A percentile compares a stretch with the other conserved stretches of the same genome.
Evolutionary conservation across 208 protist species (phyloP).

Genomic region (Acanthamoeba triangularis): DNA sequence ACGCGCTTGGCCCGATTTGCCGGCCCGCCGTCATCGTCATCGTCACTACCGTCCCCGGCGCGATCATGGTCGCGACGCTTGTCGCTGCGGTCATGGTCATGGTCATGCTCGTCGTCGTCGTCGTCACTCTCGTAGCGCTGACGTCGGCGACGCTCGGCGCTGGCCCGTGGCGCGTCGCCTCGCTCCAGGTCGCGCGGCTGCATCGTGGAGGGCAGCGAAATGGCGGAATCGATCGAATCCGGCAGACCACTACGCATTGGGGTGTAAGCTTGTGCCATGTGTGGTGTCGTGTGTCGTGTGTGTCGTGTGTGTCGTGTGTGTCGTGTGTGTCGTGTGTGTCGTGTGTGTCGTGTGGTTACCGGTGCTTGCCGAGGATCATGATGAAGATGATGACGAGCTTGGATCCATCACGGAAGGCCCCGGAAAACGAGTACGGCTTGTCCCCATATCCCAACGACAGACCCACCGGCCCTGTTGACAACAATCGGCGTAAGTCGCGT

Average conservation of each 20-base stretch:
- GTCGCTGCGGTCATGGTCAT: not conserved
- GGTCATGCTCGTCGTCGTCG: not conserved
- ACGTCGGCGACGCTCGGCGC: not conserved
- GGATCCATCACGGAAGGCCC: not conserved
- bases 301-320: too few species aligned
- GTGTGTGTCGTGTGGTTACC: constrained; percentile 9
- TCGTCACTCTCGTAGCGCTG: not conserved
- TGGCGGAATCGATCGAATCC: constrained; percentile 32
- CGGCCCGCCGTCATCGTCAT: not conserved
- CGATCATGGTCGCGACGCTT: too few species aligned
- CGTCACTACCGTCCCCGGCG: not conserved
- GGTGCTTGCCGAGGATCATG: constrained; percentile 73
- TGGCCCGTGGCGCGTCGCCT: not conserved
- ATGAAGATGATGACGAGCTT: constrained; percentile 50
- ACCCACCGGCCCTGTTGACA: constrained; percentile 23
- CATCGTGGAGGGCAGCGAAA: not conserved
- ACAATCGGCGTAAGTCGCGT: not conserved
- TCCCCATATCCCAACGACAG: constrained; percentile 46
- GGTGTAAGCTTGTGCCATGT: not conserved
- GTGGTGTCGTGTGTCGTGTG: too few species aligned
- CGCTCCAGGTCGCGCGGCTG: not conserved
- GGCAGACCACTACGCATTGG: not conserved
- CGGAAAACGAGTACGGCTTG: constrained; percentile 34
- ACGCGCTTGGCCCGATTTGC: not conserved
- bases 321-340: too few species aligned